Base-by-base conservation (phyloP, 208 protist species). In the Perkinsela sp. region DNA sequence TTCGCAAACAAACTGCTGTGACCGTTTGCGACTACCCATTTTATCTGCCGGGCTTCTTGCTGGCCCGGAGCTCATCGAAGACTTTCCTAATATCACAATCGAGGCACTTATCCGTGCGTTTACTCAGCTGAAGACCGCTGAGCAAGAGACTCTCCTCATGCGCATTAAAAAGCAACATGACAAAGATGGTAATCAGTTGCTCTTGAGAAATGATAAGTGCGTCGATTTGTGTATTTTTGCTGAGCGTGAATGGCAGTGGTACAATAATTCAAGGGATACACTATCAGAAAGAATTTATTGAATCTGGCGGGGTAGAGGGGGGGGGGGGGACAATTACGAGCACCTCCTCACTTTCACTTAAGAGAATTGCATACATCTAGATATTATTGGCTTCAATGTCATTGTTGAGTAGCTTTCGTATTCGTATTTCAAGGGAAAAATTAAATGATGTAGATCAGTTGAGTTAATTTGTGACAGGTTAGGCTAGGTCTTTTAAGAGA, bases 181-280 rank as follows among this genome's bases (percentile, higher is more conserved):
- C 70, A 67, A 79, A 2, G 85, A 85, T 71, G 82, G 89, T 71
- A 77, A 79, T 67, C 80, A 88, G 73, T 82, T 85, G 69, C 74
- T 91, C 48, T 74, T 87, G 70, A 74, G 78, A 1, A 73, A 76
- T 29, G 74, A 85, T 28, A 86, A 85, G 74, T 73, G 72, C 32
- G 75, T 91, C 16, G 82, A 91, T 73, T 72, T 91, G 13, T 91
- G 86, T 72, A 73, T 91, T 1, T 91, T 91, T 71, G 80, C 86
- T 76, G 87, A 89, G 66, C 76, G 84, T 28, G 86, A 91, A 67
- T 89, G 77, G 77, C 80, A 89, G 69, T 81, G 78, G 80, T 89
- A 83, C 71, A 77, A 80, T 70, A 85, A 57, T n/a, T 57, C 40
- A 22, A 57, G 40, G 22, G 40, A 57, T 22, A 57, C 40, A 22